phyloP scores from a whole-genome alignment of 805 yeast species.

The Wickerhamiella nectarea region DNA sequence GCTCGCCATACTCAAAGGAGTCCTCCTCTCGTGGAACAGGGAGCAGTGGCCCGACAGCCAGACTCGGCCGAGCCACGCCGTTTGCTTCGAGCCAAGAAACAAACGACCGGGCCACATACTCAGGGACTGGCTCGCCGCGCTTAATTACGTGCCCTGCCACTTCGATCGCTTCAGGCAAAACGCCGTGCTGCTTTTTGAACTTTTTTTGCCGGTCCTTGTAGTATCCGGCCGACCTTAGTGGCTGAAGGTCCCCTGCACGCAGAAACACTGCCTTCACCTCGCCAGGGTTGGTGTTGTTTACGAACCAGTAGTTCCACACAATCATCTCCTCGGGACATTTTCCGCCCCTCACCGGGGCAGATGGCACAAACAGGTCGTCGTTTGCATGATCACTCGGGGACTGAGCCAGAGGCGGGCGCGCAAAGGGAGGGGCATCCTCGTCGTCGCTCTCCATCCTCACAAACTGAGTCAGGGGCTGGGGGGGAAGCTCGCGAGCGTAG shows the following conservation, averaged over 20 bases:
- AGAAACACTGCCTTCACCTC: not conserved
- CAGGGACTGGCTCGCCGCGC: not conserved
- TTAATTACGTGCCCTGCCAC: not conserved
- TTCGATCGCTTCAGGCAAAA: not conserved
- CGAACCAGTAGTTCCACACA: constrained; percentile 1
- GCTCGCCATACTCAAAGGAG: not conserved
- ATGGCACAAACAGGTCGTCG: too few relatives aligned
- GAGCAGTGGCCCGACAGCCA: not conserved
- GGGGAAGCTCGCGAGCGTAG: too few relatives aligned
- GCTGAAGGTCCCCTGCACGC: not conserved
- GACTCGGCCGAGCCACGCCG: not conserved
- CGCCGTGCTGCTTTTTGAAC: not conserved
- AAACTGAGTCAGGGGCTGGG: too few relatives aligned
- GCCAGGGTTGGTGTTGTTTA: not conserved
- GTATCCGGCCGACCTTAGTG: not conserved
- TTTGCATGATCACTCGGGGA: too few relatives aligned
- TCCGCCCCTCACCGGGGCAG: not conserved
- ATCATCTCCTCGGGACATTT: not conserved
- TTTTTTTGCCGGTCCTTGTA: not conserved
- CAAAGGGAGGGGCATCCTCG: too few relatives aligned
- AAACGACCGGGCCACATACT: constrained; percentile 1
- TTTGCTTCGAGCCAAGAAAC: not conserved
- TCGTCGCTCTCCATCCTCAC: too few relatives aligned
- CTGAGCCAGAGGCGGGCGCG: too few relatives aligned
- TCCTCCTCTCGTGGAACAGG: not conserved